Evolutionary conservation across 2,329 filamentous ascomycete genomes (phyloP), one percentile per base, ranked within the genome.

Genomic region (Diaporthe nobilis): DNA sequence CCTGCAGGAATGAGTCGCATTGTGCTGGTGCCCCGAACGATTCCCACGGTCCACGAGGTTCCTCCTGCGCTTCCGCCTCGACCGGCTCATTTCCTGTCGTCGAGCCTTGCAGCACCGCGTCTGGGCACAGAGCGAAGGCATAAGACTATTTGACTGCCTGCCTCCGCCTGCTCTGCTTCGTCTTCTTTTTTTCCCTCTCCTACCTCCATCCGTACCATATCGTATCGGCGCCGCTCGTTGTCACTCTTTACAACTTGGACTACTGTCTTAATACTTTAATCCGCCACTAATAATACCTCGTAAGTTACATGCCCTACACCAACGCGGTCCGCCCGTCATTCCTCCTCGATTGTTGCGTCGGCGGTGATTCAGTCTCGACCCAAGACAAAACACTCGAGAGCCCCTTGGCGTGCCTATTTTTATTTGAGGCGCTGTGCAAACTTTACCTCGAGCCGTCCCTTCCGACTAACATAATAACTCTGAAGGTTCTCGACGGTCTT

Each of bases 61-160:
- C 65, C 65, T 70, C 25, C 34, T 70, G 65, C 65, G 65, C 65
- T 55, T 70, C 65, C 65, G 65, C 65, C 65, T 70, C 65, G 65
- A 70, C 65, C 65, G n/a, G 65, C 65, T 53, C 57, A 53, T 51
- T 65, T 44, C 47, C 61, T 57, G 71, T 25, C 49, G 71, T 44
- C 39, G 17, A 65, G 61, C 25, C 49, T 73, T 73, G 47, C 39
- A 47, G 39, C 37, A 53, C 58, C 39, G 25, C 34, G 37, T 1
- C 34, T 72, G 44, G 42, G 57, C 34, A 53, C 47, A 28, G 17
- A 63, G 22, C 9, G n/a, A 72, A 42, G 47, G 2, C 25, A 61
- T 28, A 25, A 73, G 39, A 65, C 49, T 75, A 76, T 76, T 76
- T 76, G 74, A 73, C 37, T n/a, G 51, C 31, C 44, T 44, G 53